Percentiles rank a stretch among this genome's conserved stretches.
Evolutionary conservation across 495 filamentous ascomycete genomes (phyloP).

Genomic region (Neurospora tetraspora): DNA sequence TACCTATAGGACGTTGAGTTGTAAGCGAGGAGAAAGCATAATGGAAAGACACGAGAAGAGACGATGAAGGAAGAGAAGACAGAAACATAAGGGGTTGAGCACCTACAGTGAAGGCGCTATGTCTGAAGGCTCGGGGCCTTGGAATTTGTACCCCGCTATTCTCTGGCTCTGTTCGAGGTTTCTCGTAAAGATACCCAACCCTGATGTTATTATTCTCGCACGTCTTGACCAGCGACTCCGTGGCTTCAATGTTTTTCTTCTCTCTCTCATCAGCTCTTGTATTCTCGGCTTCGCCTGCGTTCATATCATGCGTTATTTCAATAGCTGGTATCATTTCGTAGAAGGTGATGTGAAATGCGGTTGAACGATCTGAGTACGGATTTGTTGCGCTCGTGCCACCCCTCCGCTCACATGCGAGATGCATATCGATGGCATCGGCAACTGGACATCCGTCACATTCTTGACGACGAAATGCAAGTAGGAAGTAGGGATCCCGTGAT

Average conservation of each 20-base stretch:
- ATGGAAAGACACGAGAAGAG: too few species aligned
- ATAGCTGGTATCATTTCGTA: neutral
- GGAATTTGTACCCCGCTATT: neutral
- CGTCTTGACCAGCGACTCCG: neutral
- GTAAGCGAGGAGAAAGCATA: neutral
- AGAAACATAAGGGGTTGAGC: neutral
- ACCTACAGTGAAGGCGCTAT: neutral
- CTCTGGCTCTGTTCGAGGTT: neutral
- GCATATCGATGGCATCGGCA: neutral
- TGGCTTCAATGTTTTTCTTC: neutral
- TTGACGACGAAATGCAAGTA: neutral
- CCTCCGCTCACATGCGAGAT: neutral
- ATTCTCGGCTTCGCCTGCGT: neutral
- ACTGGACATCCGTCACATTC: neutral
- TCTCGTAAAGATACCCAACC: neutral
- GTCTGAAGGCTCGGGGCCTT: neutral
- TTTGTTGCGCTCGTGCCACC: neutral
- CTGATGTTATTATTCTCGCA: neutral
- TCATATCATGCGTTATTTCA: neutral
- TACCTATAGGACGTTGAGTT: neutral
- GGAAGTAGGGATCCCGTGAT: neutral
- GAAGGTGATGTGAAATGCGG: neutral
- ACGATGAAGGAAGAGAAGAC: too few species aligned
- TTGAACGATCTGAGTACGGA: neutral
- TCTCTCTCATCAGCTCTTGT: neutral